phyloP scores from a whole-genome alignment of 2,329 filamentous ascomycete species.

The Penicillium aurantiogriseum region DNA sequence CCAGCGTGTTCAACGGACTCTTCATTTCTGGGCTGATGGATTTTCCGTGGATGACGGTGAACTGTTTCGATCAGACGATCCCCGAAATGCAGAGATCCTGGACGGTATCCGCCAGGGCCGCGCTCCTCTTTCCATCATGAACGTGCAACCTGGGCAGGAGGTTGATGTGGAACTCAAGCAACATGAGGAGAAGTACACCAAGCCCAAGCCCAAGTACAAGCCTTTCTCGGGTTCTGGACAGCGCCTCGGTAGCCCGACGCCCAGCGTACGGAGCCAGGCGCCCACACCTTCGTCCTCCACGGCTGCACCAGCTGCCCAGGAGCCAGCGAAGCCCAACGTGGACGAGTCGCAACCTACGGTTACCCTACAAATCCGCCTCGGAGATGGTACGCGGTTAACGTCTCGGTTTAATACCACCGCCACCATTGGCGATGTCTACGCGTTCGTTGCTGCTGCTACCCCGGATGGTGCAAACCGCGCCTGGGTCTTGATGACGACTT shows the following conservation, averaged over 20 bases:
- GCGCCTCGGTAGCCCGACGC: conserved; percentile 62
- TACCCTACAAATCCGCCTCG: conserved; percentile 62
- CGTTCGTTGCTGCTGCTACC: conserved; percentile 57
- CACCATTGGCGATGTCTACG: conserved; percentile 64
- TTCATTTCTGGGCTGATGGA: conserved; percentile 65
- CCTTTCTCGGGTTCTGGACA: conserved; percentile 61
- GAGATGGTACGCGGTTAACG: conserved; percentile 60
- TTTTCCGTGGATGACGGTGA: conserved; percentile 66
- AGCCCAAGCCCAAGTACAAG: conserved; percentile 63
- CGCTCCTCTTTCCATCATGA: conserved; percentile 62
- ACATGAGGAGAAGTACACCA: conserved; percentile 62
- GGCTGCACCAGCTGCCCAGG: conserved; percentile 20
- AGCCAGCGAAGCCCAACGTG: conserved; percentile 47
- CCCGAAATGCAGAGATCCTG: conserved; percentile 60
- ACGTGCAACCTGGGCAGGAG: conserved; percentile 61
- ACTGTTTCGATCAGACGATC: conserved; percentile 62
- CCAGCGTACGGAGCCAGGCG: conserved; percentile 46
- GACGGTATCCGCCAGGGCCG: conserved; percentile 63
- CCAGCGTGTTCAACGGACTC: conserved; percentile 56
- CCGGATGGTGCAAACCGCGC: conserved; percentile 49
- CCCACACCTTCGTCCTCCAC: conserved; percentile 31
- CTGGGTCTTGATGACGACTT: conserved; percentile 65
- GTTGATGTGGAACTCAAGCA: conserved; percentile 65
- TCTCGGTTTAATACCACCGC: conserved; percentile 65
- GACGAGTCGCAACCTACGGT: conserved; percentile 59